A percentile compares a stretch with the other conserved stretches of the same genome.
Evolutionary conservation across 2,329 filamentous ascomycete species (phyloP).

Genomic region (Fusarium cyanostomum): DNA sequence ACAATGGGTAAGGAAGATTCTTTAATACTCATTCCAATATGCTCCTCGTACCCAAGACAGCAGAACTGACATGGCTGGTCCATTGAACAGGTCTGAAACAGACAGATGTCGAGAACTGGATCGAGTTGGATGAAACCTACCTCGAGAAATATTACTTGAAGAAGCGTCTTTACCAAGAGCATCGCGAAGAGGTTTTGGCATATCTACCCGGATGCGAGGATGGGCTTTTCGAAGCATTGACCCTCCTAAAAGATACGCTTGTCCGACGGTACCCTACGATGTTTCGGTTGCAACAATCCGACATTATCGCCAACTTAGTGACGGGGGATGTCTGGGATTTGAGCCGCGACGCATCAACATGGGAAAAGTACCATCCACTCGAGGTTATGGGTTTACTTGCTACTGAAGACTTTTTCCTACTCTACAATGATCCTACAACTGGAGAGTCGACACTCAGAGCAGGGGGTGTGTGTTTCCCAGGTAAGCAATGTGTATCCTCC

Average conservation of each 20-base stretch:
- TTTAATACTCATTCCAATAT: background rate
- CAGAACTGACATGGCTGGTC: no score
- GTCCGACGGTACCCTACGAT: background rate
- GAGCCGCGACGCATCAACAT: background rate
- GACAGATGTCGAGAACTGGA: background rate
- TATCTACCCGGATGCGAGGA: background rate
- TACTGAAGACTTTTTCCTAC: background rate
- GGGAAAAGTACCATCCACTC: background rate
- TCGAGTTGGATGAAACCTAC: background rate
- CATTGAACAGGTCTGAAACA: background rate
- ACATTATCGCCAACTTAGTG: background rate
- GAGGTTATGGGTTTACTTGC: background rate
- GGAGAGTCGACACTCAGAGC: background rate
- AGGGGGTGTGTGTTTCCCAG: background rate
- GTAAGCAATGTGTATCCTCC: background rate
- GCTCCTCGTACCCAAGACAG: no score
- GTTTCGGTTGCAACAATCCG: background rate
- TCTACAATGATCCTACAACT: background rate
- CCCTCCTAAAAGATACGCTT: background rate
- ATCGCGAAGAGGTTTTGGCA: background rate
- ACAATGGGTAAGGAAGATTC: background rate
- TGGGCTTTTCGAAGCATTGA: background rate
- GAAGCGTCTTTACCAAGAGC: background rate
- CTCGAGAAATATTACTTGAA: background rate
- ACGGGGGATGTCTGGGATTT: background rate